Percentiles rank a stretch among this genome's conserved stretches.
These are phyloP conservation scores for Cardiosporidium cionae DNA, from an alignment of 169 alveolate species.

Conservation along the genomic window DNA sequence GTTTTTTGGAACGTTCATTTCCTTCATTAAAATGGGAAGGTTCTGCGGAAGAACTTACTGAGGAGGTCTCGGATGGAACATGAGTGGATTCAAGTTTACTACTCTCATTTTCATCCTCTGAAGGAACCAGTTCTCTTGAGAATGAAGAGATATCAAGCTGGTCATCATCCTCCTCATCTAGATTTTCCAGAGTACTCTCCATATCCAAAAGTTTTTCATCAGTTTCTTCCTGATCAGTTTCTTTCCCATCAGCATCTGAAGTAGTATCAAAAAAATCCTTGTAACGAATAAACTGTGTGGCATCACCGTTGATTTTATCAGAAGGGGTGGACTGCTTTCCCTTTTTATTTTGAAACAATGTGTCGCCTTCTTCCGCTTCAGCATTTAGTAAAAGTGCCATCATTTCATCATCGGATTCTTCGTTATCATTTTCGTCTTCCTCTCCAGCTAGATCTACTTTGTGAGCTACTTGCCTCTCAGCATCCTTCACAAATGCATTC, in stretches of 20 bases:
- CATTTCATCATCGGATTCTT: background rate
- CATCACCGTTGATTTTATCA: no score
- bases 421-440: background rate
- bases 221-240: background rate
- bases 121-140: no score
- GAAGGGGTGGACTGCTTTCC: background rate
- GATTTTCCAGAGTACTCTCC: no score
- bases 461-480: background rate
- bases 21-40: background rate
- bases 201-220: no score
- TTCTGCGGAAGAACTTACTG: background rate
- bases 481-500: background rate
- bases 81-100: no score
- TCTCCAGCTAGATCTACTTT: background rate
- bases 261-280: background rate
- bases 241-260: background rate
- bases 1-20: background rate
- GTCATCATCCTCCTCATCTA: no score
- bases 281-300: background rate
- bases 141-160: no score
- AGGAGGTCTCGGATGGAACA: background rate
- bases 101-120: no score
- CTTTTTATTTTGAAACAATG: background rate
- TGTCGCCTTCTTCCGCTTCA: background rate
- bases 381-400: background rate